These are phyloP conservation scores for Collariella sp. DNA, from an alignment of 495 filamentous ascomycete species.

Conservation along the genomic window DNA sequence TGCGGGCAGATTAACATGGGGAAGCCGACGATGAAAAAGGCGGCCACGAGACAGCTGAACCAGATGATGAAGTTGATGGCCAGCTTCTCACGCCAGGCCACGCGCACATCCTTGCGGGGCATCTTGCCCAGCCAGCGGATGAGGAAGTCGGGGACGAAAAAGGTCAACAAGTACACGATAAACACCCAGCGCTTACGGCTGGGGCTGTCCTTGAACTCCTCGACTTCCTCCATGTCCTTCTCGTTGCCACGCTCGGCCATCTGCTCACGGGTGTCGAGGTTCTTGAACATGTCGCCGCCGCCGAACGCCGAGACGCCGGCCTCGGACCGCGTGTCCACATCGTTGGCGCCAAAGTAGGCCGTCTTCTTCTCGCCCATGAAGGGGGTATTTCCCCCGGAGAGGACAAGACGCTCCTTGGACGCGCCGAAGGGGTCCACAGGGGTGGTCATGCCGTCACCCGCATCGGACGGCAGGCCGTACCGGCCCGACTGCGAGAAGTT, in stretches of 20 bases:
- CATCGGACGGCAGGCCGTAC: constrained; percentile 38
- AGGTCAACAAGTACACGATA: constrained; percentile 79
- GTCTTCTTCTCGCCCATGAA: constrained; percentile 63
- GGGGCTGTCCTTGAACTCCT: constrained; percentile 66
- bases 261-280: constrained; percentile 84
- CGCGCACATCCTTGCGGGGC: constrained; percentile 85
- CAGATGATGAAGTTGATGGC: constrained; percentile 98
- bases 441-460: constrained; percentile 33
- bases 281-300: constrained; percentile 94
- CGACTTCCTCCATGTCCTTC: constrained; percentile 82
- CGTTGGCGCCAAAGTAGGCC: constrained; percentile 74
- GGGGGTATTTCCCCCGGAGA: constrained; percentile 48
- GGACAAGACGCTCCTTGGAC: constrained; percentile 62
- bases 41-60: constrained; percentile 66
- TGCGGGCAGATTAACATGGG: constrained; percentile 83
- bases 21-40: constrained; percentile 86
- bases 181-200: constrained; percentile 88
- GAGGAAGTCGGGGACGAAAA: constrained; percentile 74
- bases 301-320: constrained; percentile 82
- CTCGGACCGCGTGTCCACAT: constrained; percentile 79
- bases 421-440: constrained; percentile 46
- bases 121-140: constrained; percentile 75
- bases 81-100: constrained; percentile 93
- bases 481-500: constrained; percentile 44
- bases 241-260: constrained; percentile 95